These are phyloP conservation scores for Fragilariopsis cylindrus DNA, from an alignment of 108 stramenopile species.

Conservation along the genomic window DNA sequence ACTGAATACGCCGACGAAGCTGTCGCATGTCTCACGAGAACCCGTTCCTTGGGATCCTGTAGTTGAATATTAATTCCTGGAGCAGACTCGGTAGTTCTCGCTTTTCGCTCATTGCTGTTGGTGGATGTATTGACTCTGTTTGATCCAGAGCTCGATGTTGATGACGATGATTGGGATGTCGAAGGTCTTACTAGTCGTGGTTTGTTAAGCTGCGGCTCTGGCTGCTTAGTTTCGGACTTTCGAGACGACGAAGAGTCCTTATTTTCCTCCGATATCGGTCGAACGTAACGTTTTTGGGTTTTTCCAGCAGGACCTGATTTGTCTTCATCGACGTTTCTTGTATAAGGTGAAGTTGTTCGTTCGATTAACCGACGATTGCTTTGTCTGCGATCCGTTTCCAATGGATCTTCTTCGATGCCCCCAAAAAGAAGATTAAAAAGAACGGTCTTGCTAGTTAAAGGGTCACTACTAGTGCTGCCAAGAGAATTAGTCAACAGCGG, in stretches of 20 bases:
- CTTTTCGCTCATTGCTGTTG: slow-evolving; percentile 6
- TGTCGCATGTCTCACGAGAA: slow-evolving; percentile 13
- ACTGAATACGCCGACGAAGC: slow-evolving; percentile 10
- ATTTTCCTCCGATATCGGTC: background rate
- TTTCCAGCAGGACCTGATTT: too few species aligned
- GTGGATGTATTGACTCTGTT: too few species aligned
- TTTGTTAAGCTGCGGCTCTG: background rate
- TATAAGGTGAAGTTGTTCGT: too few species aligned
- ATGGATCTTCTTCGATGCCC: slow-evolving; percentile 6
- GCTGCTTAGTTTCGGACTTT: background rate
- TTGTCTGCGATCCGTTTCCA: slow-evolving; percentile 11
- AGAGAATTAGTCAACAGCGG: slow-evolving; percentile 1
- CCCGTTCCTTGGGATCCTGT: slow-evolving; percentile 9
- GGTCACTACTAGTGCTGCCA: background rate
- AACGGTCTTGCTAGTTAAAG: background rate
- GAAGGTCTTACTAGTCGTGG: slow-evolving; percentile 7
- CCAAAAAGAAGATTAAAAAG: background rate
- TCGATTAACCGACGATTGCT: background rate
- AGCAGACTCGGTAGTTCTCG: background rate
- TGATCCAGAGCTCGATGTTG: too few species aligned
- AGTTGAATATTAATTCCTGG: slow-evolving; percentile 5
- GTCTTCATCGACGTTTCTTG: too few species aligned
- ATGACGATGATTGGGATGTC: background rate
- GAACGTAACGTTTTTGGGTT: too few species aligned
- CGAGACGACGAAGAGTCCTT: background rate